A percentile compares a stretch with the other conserved stretches of the same genome.
Evolutionary conservation across 1,284 basidiomycete species (phyloP).

Genomic region (Malassezia equina): DNA sequence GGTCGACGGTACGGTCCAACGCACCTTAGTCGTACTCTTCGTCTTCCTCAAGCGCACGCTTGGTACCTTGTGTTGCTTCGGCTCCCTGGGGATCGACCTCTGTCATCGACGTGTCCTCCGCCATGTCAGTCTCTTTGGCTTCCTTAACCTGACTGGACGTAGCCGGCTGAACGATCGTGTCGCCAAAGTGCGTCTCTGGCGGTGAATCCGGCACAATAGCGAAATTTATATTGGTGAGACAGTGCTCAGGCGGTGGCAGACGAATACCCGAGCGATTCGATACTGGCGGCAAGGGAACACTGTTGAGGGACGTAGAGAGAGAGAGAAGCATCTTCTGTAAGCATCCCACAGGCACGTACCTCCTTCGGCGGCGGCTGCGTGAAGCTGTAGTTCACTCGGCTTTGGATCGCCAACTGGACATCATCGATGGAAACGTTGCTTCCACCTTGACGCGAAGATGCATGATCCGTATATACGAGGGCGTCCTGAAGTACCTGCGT

Average conservation of each 20-base stretch:
- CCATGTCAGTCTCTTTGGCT: neutral
- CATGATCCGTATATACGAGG: slow-evolving; percentile 85
- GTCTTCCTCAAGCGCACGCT: slow-evolving; percentile 42
- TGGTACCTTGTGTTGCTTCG: slow-evolving; percentile 21
- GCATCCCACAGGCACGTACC: slow-evolving; percentile 54
- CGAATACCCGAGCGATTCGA: slow-evolving; percentile 92
- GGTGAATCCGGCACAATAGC: slow-evolving; percentile 79
- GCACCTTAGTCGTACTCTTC: slow-evolving; percentile 40
- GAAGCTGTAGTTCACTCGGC: slow-evolving; percentile 86
- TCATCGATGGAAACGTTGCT: slow-evolving; percentile 65
- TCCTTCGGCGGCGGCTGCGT: slow-evolving; percentile 88
- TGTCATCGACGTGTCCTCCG: slow-evolving; percentile 11
- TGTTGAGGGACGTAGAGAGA: slow-evolving; percentile 80
- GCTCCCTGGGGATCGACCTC: slow-evolving; percentile 18
- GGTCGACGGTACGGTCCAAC: neutral
- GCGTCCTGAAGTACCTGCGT: slow-evolving; percentile 82
- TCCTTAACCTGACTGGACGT: slow-evolving; percentile 9
- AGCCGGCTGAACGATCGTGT: slow-evolving; percentile 5
- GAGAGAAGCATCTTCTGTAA: slow-evolving; percentile 66
- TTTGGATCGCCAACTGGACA: slow-evolving; percentile 78
- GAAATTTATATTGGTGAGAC: slow-evolving; percentile 83
- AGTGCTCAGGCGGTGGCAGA: slow-evolving; percentile 68
- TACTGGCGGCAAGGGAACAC: slow-evolving; percentile 74
- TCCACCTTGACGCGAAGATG: slow-evolving; percentile 46
- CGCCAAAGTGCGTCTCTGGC: slow-evolving; percentile 3